Evolutionary conservation across 805 yeast genomes (phyloP).

Genomic region (Wickerhamomyces alni): DNA sequence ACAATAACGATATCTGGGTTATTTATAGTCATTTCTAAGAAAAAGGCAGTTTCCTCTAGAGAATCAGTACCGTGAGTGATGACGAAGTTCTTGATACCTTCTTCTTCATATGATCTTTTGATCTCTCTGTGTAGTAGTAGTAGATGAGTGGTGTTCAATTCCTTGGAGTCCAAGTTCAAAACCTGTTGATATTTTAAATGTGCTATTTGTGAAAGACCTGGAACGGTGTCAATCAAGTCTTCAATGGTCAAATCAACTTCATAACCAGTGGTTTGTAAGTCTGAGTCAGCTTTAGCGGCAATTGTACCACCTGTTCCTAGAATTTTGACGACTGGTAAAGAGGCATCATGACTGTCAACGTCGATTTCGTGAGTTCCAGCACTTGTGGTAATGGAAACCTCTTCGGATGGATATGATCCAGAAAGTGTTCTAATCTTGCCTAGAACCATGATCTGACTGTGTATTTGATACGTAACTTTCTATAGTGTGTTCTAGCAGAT

Average conservation of each 20-base stretch:
- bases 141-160: constrained; percentile 43
- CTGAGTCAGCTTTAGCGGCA: constrained; percentile 44
- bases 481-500: too few relatives aligned
- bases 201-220: constrained; percentile 58
- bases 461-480: too few relatives aligned
- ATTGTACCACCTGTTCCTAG: constrained; percentile 60
- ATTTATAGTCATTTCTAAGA: constrained; percentile 43
- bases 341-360: constrained; percentile 15
- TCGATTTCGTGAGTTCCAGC: constrained; percentile 20
- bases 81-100: constrained; percentile 51
- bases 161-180: constrained; percentile 58
- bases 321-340: constrained; percentile 35
- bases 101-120: constrained; percentile 34
- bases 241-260: constrained; percentile 49
- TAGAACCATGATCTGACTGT: too few relatives aligned
- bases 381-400: constrained; percentile 22
- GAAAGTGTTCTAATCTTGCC: background rate
- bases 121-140: constrained; percentile 41
- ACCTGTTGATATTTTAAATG: constrained; percentile 56
- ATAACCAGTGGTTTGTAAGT: constrained; percentile 49
- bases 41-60: constrained; percentile 62
- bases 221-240: constrained; percentile 47
- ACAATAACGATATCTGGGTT: constrained; percentile 51
- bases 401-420: constrained; percentile 5
- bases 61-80: constrained; percentile 72